phyloP scores from a whole-genome alignment of 1,284 basidiomycete species.

The Porodaedalea pini region DNA sequence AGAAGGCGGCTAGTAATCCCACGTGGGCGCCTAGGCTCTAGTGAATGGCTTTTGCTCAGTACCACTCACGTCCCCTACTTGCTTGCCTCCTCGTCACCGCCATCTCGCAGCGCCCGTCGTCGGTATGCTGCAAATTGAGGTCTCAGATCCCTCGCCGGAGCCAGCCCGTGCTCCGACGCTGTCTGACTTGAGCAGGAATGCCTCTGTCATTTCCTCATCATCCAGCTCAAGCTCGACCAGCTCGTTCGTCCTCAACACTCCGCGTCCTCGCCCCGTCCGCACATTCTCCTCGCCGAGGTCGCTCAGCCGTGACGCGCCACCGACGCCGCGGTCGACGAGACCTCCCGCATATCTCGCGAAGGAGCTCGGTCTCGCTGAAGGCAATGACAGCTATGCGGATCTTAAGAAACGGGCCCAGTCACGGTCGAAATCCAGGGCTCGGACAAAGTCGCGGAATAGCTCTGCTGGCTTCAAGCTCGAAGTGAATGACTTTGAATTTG shows the following conservation, averaged over 20 bases:
- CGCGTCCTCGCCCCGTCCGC: constrained; percentile 56
- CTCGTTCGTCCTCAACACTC: constrained; percentile 40
- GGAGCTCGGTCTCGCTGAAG: constrained; percentile 49
- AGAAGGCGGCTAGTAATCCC: too few species aligned
- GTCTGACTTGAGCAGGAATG: constrained; percentile 67
- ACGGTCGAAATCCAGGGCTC: constrained; percentile 33
- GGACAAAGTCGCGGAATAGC: constrained; percentile 38
- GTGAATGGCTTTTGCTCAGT: not conserved
- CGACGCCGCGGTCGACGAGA: constrained; percentile 40
- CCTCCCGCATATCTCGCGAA: constrained; percentile 60
- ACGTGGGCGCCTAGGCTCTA: constrained; percentile 3
- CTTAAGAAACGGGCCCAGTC: constrained; percentile 29
- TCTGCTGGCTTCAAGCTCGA: constrained; percentile 47
- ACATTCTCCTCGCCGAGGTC: constrained; percentile 66
- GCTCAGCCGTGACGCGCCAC: constrained; percentile 47
- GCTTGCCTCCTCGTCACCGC: not conserved
- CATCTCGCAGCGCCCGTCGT: not conserved
- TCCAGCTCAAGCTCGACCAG: constrained; percentile 55
- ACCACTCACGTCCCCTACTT: not conserved
- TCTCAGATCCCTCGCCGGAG: constrained; percentile 37
- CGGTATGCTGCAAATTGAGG: constrained; percentile 42
- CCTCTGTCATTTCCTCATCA: constrained; percentile 69
- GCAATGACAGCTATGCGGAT: constrained; percentile 25
- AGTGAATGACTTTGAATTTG: constrained; percentile 67
- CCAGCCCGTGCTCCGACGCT: constrained; percentile 40